A percentile compares a stretch with the other conserved stretches of the same genome.
Conservation (phyloP, 768 basidiomycete genomes). For the Lenzites betulinus region DNA sequence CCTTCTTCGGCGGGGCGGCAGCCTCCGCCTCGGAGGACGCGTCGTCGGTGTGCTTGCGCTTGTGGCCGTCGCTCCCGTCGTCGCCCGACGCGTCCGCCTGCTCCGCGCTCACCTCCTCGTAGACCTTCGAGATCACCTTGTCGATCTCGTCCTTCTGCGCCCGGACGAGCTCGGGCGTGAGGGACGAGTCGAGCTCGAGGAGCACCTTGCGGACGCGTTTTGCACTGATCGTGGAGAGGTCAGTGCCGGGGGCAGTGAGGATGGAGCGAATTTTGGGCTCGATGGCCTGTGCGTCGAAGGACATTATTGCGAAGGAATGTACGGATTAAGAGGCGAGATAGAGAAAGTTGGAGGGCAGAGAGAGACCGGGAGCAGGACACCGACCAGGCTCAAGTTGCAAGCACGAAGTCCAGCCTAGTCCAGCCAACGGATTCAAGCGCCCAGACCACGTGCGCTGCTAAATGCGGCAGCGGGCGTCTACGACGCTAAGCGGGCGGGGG, state of each 20-base stretch:
- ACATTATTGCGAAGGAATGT: slow-evolving; percentile 10
- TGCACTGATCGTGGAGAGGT: slow-evolving; percentile 80
- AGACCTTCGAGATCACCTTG: slow-evolving; percentile 64
- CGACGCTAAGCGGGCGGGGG: background rate
- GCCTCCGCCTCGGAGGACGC: slow-evolving; percentile 25
- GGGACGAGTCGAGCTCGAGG: slow-evolving; percentile 49
- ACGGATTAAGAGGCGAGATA: slow-evolving; percentile 14
- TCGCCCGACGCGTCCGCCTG: slow-evolving; percentile 18
- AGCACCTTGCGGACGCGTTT: slow-evolving; percentile 86
- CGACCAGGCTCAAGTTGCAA: background rate
- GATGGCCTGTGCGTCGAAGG: slow-evolving; percentile 43
- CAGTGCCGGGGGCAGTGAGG: slow-evolving; percentile 73
- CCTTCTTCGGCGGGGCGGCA: slow-evolving; percentile 23
- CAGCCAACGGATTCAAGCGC: background rate
- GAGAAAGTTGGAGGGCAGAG: background rate
- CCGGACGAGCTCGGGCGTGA: slow-evolving; percentile 64
- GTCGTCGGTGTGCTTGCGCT: slow-evolving; percentile 26
- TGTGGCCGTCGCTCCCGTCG: slow-evolving; percentile 18
- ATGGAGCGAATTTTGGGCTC: slow-evolving; percentile 67
- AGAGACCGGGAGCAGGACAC: background rate
- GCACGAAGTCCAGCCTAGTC: background rate
- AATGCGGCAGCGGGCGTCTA: background rate
- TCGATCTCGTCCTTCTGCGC: slow-evolving; percentile 71
- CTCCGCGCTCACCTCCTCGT: slow-evolving; percentile 52
- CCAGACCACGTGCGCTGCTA: background rate